Evolutionary conservation across 805 yeast species (phyloP).

Genomic region (Soucietia sequanensis): DNA sequence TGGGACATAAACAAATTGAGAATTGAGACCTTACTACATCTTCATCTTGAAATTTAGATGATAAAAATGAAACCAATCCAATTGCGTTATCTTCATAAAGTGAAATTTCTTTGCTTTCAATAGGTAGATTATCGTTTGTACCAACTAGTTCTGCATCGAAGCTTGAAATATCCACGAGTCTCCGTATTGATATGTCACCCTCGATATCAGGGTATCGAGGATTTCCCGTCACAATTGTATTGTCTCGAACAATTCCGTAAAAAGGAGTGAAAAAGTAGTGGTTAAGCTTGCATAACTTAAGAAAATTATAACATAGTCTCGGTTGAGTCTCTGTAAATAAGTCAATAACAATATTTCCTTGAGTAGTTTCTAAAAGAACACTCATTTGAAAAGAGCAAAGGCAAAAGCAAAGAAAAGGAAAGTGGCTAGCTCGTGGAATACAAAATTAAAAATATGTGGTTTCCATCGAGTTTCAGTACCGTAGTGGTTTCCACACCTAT

Average conservation of each 20-base stretch:
- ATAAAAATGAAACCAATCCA: conserved; percentile 15
- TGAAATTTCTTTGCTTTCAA: not conserved
- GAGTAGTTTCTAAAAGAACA: conserved; percentile 35
- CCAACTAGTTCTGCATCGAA: conserved; percentile 1
- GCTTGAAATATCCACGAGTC: conserved; percentile 6
- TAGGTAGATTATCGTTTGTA: not conserved
- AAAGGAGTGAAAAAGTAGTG: conserved; percentile 55
- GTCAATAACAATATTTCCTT: conserved; percentile 52
- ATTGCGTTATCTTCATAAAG: conserved; percentile 7
- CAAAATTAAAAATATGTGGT: no score
- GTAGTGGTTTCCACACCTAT: no score
- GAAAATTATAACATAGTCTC: conserved; percentile 43
- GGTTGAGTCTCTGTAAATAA: conserved; percentile 35
- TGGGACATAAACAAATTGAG: conserved; percentile 7
- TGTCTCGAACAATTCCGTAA: conserved; percentile 39
- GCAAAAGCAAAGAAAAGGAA: no score
- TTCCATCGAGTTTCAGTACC: no score
- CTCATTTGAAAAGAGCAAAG: conserved; percentile 35
- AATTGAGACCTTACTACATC: conserved; percentile 13
- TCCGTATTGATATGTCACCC: conserved; percentile 9
- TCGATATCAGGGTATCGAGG: conserved; percentile 39
- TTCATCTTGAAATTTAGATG: conserved; percentile 2
- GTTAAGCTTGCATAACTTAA: conserved; percentile 52
- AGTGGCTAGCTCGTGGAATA: no score
- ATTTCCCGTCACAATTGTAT: conserved; percentile 46